phyloP scores from a whole-genome alignment of 495 filamentous ascomycete species.

The Aspergillus funiculosus region DNA sequence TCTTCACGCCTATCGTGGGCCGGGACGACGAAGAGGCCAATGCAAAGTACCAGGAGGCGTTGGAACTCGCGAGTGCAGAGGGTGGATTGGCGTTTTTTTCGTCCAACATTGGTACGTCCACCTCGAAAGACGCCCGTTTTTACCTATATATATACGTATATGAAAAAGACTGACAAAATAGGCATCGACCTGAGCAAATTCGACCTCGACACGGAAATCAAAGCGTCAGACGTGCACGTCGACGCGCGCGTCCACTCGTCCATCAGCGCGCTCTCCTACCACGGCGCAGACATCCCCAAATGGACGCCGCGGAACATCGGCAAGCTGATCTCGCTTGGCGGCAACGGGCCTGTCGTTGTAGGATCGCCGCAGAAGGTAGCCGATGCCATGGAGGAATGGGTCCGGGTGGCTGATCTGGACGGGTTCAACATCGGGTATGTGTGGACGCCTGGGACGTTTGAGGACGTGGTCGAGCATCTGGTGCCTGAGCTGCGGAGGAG shows the following conservation, averaged over 20 bases:
- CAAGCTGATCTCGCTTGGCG: conserved; percentile 53
- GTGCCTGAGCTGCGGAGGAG: conserved; percentile 53
- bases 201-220: conserved; percentile 51
- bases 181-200: conserved; percentile 54
- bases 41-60: conserved; percentile 46
- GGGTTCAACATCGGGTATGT: conserved; percentile 54
- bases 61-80: conserved; percentile 19
- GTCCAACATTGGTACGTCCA: conserved; percentile 49
- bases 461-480: conserved; percentile 54
- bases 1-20: conserved; percentile 52
- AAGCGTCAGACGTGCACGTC: conserved; percentile 37
- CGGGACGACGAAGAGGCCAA: conserved; percentile 51
- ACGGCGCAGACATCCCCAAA: conserved; percentile 42
- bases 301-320: conserved; percentile 52
- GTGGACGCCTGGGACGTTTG: conserved; percentile 55
- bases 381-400: conserved; percentile 54
- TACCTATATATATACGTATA: too few species aligned
- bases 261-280: conserved; percentile 45
- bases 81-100: conserved; percentile 28
- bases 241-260: conserved; percentile 49
- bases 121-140: too few species aligned
- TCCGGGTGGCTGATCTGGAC: conserved; percentile 53
- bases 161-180: too few species aligned
- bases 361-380: conserved; percentile 52
- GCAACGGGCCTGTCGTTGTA: conserved; percentile 46